Base-by-base conservation (phyloP, 208 protist genomes). In the Trypanosoma caninum region DNA sequence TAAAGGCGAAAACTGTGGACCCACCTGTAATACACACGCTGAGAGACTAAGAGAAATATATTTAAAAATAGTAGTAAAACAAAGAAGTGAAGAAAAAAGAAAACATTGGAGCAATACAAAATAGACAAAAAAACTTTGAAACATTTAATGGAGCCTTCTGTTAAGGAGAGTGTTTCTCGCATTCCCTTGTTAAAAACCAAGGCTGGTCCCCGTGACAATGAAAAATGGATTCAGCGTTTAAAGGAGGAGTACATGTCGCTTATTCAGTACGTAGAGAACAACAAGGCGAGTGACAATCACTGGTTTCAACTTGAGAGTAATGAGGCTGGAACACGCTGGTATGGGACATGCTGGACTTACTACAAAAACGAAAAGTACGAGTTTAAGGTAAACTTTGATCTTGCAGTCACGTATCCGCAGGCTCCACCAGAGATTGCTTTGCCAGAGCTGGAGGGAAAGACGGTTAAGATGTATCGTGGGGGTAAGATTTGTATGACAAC, bases 381-480 rank as follows among this genome's bases (percentile, higher is more conserved):
- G 82, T 99, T 99, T 58, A 84, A 97, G 48, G 69, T 99, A 52
- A 85, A 97, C 75, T 99, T 99, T 78, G 97, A 99, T 46, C 91
- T 99, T 37, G 97, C 98, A 14, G 96, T 98, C 5, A 96, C 95
- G 27, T 99, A 99, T 67, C 98, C 98, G 28, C 82, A 82, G 44
- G 96, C 93, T 10, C 70, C 97, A 7, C 93, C 96, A n/a, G 98
- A 99, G 62, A 79, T 99, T 18, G 87, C 79, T 11, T 75, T 99
- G 34, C 97, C 97, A 18, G 96, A 99, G 76, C 72, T 99, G 35
- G 97, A 99, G 22, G 95, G 93, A 16, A 98, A 98, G 76, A 99
- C 97, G 7, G 91, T 96, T 41, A 99, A 99, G 78, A 99, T 99
- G 97, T 99, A 99, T 76, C 81, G 96, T 33, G 98, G 97, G 11